phyloP scores from a whole-genome alignment of 73 alveolate species.

The Paramecium octaurelia region DNA sequence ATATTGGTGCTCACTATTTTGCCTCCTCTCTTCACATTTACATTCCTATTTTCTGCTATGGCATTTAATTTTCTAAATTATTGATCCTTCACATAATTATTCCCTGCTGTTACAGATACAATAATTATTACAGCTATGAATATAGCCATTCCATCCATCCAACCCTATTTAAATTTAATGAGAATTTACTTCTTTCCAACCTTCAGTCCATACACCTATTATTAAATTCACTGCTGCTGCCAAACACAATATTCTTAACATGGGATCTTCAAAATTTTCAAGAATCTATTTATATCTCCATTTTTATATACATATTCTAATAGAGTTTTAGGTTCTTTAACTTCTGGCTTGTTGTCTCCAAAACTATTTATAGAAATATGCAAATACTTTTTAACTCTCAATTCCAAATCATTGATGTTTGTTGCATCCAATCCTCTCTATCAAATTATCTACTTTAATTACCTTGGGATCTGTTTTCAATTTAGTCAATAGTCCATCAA shows the following conservation, averaged over 20 bases:
- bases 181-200: slow-evolving; percentile 60
- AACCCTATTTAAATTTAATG: slow-evolving; percentile 69
- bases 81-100: slow-evolving; percentile 86
- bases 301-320: slow-evolving; percentile 32
- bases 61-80: slow-evolving; percentile 86
- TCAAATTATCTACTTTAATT: not conserved
- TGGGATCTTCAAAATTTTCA: slow-evolving; percentile 94
- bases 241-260: slow-evolving; percentile 83
- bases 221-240: slow-evolving; percentile 94
- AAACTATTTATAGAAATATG: slow-evolving; percentile 20
- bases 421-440: slow-evolving; percentile 50
- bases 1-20: slow-evolving; percentile 70
- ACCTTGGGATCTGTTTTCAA: slow-evolving; percentile 71
- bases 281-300: slow-evolving; percentile 59
- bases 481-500: slow-evolving; percentile 67
- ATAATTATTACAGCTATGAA: slow-evolving; percentile 89
- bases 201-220: slow-evolving; percentile 93
- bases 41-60: slow-evolving; percentile 76
- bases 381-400: not conserved
- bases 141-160: slow-evolving; percentile 98
- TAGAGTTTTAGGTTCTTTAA: slow-evolving; percentile 48
- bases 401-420: not conserved
- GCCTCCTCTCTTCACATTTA: slow-evolving; percentile 81
- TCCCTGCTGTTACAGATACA: slow-evolving; percentile 87
- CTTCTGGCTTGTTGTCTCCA: slow-evolving; percentile 58